A percentile compares a stretch with the other conserved stretches of the same genome.
Evolutionary conservation across 768 basidiomycete genomes (phyloP).

Genomic region (Lactarius deliciosus): DNA sequence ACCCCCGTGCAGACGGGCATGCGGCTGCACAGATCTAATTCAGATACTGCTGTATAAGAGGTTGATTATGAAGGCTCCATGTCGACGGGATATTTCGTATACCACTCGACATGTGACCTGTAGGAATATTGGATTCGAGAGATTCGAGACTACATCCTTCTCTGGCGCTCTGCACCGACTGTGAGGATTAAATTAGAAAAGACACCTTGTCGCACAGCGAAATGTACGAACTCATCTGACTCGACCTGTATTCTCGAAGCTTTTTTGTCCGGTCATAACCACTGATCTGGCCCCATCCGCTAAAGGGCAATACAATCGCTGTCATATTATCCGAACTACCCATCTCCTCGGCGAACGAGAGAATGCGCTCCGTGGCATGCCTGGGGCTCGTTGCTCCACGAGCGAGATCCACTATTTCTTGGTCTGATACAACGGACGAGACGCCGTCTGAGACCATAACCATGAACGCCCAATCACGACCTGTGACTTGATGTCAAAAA

Average conservation of each 20-base stretch:
- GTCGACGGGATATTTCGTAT: background rate
- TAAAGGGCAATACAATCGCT: conserved; percentile 84
- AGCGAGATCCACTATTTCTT: conserved; percentile 90
- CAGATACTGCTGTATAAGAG: background rate
- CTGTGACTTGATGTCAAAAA: conserved; percentile 40
- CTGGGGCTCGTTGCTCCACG: conserved; percentile 69
- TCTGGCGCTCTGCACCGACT: conserved; percentile 68
- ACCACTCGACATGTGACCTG: background rate
- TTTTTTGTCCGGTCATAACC: conserved; percentile 83
- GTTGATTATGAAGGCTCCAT: background rate
- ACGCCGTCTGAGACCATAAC: conserved; percentile 93
- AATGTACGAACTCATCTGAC: conserved; percentile 36
- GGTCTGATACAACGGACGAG: conserved; percentile 86
- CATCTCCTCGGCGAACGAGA: conserved; percentile 84
- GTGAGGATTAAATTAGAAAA: conserved; percentile 12
- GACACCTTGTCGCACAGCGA: background rate
- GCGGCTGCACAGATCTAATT: conserved; percentile 71
- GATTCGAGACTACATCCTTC: conserved; percentile 50
- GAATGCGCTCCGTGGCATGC: conserved; percentile 76
- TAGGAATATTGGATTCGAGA: too few species aligned
- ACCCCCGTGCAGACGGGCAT: conserved; percentile 85
- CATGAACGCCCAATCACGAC: conserved; percentile 81
- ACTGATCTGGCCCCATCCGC: conserved; percentile 83
- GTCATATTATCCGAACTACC: conserved; percentile 92
- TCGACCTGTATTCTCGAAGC: conserved; percentile 74